These are phyloP conservation scores for Wickerhamomyces queroliae DNA, from an alignment of 805 yeast genomes.

Conservation along the genomic window DNA sequence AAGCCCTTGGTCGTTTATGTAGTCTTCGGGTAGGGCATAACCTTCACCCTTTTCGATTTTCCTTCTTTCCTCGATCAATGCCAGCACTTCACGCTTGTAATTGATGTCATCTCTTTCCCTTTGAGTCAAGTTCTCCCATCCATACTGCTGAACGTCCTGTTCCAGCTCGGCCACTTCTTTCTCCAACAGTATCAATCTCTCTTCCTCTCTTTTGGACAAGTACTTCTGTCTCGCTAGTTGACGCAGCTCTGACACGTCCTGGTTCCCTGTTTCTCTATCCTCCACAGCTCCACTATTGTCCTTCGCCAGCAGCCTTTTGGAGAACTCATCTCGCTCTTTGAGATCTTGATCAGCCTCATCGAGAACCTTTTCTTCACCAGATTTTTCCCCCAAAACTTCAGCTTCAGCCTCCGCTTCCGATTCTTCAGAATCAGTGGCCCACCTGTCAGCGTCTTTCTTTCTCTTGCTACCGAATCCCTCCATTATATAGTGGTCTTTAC, in stretches of 20 bases:
- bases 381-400: conserved; percentile 13
- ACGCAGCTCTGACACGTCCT: conserved; percentile 31
- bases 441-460: conserved; percentile 10
- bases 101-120: conserved; percentile 46
- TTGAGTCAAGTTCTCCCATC: conserved; percentile 46
- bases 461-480: conserved; percentile 3
- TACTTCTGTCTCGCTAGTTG: conserved; percentile 44
- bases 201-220: conserved; percentile 41
- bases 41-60: conserved; percentile 27
- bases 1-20: conserved; percentile 43
- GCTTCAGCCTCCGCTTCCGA: conserved; percentile 4
- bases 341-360: conserved; percentile 26
- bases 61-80: conserved; percentile 34
- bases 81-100: conserved; percentile 43
- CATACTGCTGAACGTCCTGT: conserved; percentile 40
- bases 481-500: too few relatives aligned
- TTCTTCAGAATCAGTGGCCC: conserved; percentile 17
- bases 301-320: conserved; percentile 14
- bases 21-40: conserved; percentile 54
- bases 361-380: conserved; percentile 35
- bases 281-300: background rate
- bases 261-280: conserved; percentile 3
- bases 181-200: conserved; percentile 35
- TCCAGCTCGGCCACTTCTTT: conserved; percentile 45
- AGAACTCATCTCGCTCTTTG: conserved; percentile 25